A percentile compares a stretch with the other conserved stretches of the same genome.
These are phyloP conservation scores for Sarocladiaceae sp. DNA, from an alignment of 2,329 filamentous ascomycete species.

Conservation along the genomic window DNA sequence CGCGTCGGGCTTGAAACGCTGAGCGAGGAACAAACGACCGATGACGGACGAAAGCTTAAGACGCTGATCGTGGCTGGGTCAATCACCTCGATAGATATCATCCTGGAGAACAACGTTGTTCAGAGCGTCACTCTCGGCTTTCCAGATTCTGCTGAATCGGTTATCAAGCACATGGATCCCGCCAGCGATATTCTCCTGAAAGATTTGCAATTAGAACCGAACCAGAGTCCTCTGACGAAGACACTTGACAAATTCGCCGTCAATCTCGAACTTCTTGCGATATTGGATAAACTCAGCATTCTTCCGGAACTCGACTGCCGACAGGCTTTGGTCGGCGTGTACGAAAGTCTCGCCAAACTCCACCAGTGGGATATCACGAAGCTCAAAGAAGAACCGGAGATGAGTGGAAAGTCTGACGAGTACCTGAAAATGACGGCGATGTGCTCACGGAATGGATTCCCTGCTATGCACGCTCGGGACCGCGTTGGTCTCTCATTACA, in stretches of 20 bases:
- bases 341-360: conserved; percentile 64
- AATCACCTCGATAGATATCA: conserved; percentile 38
- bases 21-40: conserved; percentile 49
- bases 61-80: conserved; percentile 60
- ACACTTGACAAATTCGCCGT: conserved; percentile 65
- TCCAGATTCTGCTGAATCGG: conserved; percentile 52
- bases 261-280: conserved; percentile 67
- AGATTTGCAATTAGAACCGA: conserved; percentile 57
- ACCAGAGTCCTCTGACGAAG: conserved; percentile 64
- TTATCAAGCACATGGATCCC: conserved; percentile 55
- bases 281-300: conserved; percentile 67
- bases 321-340: conserved; percentile 71
- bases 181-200: conserved; percentile 62
- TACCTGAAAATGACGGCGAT: conserved; percentile 54
- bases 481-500: conserved; percentile 68
- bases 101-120: conserved; percentile 57
- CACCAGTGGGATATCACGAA: conserved; percentile 65
- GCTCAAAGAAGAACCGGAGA: conserved; percentile 44
- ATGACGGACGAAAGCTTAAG: conserved; percentile 43
- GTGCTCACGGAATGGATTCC: conserved; percentile 66
- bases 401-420: conserved; percentile 42
- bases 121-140: conserved; percentile 60
- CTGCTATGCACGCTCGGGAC: conserved; percentile 64
- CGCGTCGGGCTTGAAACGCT: conserved; percentile 62
- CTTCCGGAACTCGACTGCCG: conserved; percentile 68